A percentile compares a stretch with the other conserved stretches of the same genome.
phyloP scores from a whole-genome alignment of 192 early-diverging fungal species.

The Ramicandelaber brevisporus region DNA sequence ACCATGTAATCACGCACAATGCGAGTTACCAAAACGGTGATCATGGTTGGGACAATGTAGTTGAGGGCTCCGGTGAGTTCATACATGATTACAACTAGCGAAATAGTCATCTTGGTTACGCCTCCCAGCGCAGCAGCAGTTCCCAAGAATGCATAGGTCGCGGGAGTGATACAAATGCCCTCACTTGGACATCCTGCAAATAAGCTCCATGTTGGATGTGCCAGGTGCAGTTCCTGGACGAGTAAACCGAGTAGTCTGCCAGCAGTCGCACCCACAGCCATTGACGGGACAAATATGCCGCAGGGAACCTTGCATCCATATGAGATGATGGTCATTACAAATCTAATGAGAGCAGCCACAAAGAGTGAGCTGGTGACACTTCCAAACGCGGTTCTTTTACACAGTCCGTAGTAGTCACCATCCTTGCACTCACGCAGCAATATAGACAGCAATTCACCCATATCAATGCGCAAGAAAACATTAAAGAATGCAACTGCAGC shows the following conservation, averaged over 20 bases:
- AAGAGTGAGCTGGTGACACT: constrained; percentile 20
- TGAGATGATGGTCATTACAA: constrained; percentile 21
- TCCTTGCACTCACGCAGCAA: constrained; percentile 46
- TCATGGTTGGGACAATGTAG: constrained; percentile 58
- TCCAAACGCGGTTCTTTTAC: constrained; percentile 10
- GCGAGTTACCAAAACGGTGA: constrained; percentile 52
- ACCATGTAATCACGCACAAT: constrained; percentile 47
- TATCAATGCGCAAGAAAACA: constrained; percentile 56
- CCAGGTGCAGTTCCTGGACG: constrained; percentile 34
- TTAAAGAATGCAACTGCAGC: constrained; percentile 42
- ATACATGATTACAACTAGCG: constrained; percentile 93
- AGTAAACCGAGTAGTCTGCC: constrained; percentile 75
- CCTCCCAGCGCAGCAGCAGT: constrained; percentile 73
- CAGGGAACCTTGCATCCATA: constrained; percentile 59
- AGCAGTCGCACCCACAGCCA: constrained; percentile 80
- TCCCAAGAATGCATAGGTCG: constrained; percentile 84
- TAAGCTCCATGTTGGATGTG: constrained; percentile 30
- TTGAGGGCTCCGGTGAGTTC: constrained; percentile 87
- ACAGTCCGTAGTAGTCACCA: constrained; percentile 33
- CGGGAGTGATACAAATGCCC: constrained; percentile 70
- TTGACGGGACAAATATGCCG: constrained; percentile 82
- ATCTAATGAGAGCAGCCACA: constrained; percentile 25
- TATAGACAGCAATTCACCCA: constrained; percentile 55
- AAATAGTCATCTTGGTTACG: constrained; percentile 67
- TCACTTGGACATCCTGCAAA: constrained; percentile 59